Evolutionary conservation across 1,284 basidiomycete genomes (phyloP).

Genomic region (Takashimella tepidaria): DNA sequence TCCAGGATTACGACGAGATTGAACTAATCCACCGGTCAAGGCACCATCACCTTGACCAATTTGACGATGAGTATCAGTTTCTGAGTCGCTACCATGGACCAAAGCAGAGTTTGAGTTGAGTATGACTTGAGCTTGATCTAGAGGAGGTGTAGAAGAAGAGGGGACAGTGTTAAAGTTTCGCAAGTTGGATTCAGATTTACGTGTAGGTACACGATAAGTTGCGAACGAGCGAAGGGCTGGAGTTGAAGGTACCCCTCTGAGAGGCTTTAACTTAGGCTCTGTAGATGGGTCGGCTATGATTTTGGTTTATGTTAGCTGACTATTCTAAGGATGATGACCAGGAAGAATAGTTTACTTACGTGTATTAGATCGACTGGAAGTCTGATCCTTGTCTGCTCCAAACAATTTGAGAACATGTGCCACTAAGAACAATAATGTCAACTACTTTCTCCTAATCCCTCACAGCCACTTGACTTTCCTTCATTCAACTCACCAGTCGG

Average conservation of each 20-base stretch:
- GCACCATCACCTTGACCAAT: background rate
- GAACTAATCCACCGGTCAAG: background rate
- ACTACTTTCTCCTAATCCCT: background rate
- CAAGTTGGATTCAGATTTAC: constrained; percentile 39
- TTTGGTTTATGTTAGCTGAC: background rate
- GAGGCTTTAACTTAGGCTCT: constrained; percentile 7
- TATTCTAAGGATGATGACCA: too few relatives aligned
- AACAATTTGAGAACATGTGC: constrained; percentile 32
- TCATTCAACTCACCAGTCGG: constrained; percentile 24
- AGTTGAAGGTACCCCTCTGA: constrained; percentile 33
- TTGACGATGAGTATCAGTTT: too few relatives aligned
- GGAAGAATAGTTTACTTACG: constrained; percentile 23
- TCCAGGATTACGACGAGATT: constrained; percentile 3
- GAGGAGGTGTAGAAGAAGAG: constrained; percentile 9
- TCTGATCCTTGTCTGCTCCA: constrained; percentile 15
- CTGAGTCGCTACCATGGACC: too few relatives aligned
- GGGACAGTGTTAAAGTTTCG: constrained; percentile 36
- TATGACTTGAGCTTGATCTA: constrained; percentile 4
- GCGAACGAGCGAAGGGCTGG: constrained; percentile 27
- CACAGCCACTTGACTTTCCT: background rate
- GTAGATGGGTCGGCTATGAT: constrained; percentile 21
- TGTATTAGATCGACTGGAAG: constrained; percentile 12
- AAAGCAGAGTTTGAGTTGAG: too few relatives aligned
- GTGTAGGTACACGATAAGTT: constrained; percentile 11
- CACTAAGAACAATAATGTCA: constrained; percentile 12